Evolutionary conservation across 805 yeast genomes (phyloP), one percentile per base, ranked within the genome.

Genomic region (Deakozyma indianensis): DNA sequence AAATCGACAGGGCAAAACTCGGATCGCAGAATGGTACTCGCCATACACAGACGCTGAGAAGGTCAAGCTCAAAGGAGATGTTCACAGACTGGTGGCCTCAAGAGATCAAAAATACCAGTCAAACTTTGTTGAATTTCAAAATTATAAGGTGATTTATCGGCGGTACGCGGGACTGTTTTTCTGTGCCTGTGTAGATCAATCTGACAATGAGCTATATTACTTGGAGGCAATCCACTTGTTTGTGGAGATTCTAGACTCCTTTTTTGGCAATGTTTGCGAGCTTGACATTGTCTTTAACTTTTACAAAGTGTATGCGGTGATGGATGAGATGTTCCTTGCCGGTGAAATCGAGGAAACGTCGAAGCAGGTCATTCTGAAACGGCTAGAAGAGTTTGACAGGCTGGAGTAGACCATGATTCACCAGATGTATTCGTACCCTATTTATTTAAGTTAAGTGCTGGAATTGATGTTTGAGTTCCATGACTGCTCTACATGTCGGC

Each of bases 111-210:
- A 79, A 56, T 74, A 79, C 54, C 95, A 85, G 59, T 75, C 85
- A 43, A 84, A 84, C 58, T 83, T 84, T 55, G 85, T 83, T 21
- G 88, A 83, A 57, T 76, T 77, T 51, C 74, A 77, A 16, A 73
- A 74, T 47, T 62, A 68, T 47, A 83, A 83, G 57, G 66, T 92
- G 43, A 87, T 90, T 0, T 88, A 88, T 59, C 69, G 94, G 51
- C 66, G 96, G 47, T 90, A 90, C 58, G 96, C 96, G 2, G 97
- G 97, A 4, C 65, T 90, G 11, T 90, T 78, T 61, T 87, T 92
- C 59, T 77, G 87, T n/a, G 73, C 83, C 49, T 83, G 94, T 44
- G 75, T 88, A 5, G 95, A 84, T 53, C 58, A 72, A n/a, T 63
- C 65, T 9, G 96, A 87, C 57, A 85, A 83, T 56, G 96, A 87